phyloP scores from a whole-genome alignment of 352 stramenopile species.

The Pythium sp. region DNA sequence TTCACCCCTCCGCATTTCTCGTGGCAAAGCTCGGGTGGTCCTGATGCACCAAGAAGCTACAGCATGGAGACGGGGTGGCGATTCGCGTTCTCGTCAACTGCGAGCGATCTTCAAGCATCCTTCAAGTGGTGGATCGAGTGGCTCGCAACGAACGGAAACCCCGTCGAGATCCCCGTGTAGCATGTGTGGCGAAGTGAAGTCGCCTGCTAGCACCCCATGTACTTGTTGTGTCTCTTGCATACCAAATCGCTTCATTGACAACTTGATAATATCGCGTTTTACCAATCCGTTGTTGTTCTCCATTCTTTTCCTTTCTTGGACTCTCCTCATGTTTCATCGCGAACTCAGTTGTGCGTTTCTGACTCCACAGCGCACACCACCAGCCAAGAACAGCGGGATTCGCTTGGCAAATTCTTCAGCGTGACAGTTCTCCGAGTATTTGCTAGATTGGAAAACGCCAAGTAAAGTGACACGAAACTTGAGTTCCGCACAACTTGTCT shows the following conservation, averaged over 20 bases:
- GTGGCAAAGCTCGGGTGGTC: background rate
- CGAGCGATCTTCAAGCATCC: background rate
- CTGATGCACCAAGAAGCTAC: background rate
- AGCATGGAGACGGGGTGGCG: background rate
- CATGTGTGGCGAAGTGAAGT: background rate
- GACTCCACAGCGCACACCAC: too few relatives aligned
- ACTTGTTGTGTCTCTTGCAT: background rate
- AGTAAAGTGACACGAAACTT: too few relatives aligned
- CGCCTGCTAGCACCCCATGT: background rate
- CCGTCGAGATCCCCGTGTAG: background rate
- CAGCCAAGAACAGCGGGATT: too few relatives aligned
- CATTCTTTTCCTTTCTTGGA: background rate
- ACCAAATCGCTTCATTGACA: background rate
- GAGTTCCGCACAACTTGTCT: background rate
- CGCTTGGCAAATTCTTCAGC: background rate
- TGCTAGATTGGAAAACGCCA: too few relatives aligned
- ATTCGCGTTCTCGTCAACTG: background rate
- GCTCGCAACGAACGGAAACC: slow-evolving; percentile 2
- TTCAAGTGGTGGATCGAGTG: slow-evolving; percentile 6
- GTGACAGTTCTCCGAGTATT: background rate
- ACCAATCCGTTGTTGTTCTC: background rate
- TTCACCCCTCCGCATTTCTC: background rate
- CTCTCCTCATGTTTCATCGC: background rate
- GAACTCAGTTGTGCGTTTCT: background rate
- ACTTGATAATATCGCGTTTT: background rate